phyloP scores from a whole-genome alignment of 805 yeast species.

The Lachancea meyersii region DNA sequence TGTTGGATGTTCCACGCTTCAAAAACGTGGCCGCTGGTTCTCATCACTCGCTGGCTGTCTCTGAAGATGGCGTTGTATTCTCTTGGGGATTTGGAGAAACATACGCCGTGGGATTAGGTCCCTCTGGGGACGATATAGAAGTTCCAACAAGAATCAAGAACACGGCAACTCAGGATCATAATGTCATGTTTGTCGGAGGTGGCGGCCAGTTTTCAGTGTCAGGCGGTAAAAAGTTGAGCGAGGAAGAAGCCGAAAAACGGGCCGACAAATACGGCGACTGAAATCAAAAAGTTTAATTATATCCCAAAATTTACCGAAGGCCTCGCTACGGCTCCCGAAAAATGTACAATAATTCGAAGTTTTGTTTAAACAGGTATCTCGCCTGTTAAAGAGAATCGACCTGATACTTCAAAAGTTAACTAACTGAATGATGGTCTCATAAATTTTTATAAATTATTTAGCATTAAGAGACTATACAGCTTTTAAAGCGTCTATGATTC shows the following conservation, averaged over 20 bases:
- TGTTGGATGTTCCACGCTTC: slow-evolving; percentile 51
- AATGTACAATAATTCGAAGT: neutral
- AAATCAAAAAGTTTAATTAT: neutral
- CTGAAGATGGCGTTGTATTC: slow-evolving; percentile 76
- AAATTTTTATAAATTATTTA: neutral
- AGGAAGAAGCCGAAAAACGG: slow-evolving; percentile 38
- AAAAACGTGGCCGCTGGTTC: slow-evolving; percentile 73
- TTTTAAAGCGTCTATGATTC: neutral
- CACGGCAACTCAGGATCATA: slow-evolving; percentile 82
- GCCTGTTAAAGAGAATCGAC: neutral
- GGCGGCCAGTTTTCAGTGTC: slow-evolving; percentile 95
- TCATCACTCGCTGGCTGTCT: slow-evolving; percentile 85
- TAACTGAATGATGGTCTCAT: too few species aligned
- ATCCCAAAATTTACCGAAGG: neutral
- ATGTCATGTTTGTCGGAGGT: slow-evolving; percentile 70
- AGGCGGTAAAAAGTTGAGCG: slow-evolving; percentile 56
- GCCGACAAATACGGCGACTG: slow-evolving; percentile 49
- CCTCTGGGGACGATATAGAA: slow-evolving; percentile 77
- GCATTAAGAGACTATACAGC: neutral
- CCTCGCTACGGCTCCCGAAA: too few species aligned
- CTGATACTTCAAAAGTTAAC: too few species aligned
- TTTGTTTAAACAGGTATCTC: neutral
- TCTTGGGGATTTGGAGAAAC: slow-evolving; percentile 99
- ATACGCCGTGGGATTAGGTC: slow-evolving; percentile 93
- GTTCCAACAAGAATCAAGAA: slow-evolving; percentile 84